These are phyloP conservation scores for Pichiaceae sp. DNA, from an alignment of 1,139 yeast genomes.

Conservation along the genomic window DNA sequence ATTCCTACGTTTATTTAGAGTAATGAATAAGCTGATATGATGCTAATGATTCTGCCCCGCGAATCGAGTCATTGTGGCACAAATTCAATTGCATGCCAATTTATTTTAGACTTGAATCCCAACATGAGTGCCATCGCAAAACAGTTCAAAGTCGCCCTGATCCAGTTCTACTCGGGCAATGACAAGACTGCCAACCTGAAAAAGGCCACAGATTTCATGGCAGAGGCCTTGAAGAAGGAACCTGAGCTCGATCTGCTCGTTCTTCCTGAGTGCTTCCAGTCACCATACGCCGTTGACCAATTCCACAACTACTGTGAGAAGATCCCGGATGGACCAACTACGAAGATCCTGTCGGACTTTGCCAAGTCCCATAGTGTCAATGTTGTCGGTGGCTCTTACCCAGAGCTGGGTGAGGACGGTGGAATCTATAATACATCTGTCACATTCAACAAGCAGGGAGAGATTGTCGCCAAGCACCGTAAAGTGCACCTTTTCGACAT, in stretches of 20 bases:
- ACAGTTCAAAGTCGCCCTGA: constrained; percentile 51
- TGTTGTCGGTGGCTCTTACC: constrained; percentile 86
- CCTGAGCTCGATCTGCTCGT: constrained; percentile 51
- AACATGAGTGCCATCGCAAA: constrained; percentile 10
- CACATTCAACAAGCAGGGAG: constrained; percentile 64
- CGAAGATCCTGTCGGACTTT: constrained; percentile 47
- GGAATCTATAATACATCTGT: constrained; percentile 76
- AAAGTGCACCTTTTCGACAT: constrained; percentile 88
- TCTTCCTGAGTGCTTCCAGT: constrained; percentile 88
- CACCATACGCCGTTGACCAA: constrained; percentile 85
- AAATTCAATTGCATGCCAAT: not conserved
- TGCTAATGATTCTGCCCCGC: not conserved
- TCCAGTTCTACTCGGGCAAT: constrained; percentile 69
- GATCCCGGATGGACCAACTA: constrained; percentile 65
- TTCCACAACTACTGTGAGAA: constrained; percentile 79
- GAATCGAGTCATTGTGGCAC: not conserved
- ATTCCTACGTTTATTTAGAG: constrained; percentile 38
- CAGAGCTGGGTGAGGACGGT: constrained; percentile 54
- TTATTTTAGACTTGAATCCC: not conserved
- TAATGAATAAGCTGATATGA: too few relatives aligned
- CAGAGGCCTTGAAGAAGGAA: constrained; percentile 40
- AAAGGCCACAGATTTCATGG: constrained; percentile 42
- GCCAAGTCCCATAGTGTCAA: constrained; percentile 56
- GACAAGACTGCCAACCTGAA: constrained; percentile 52
- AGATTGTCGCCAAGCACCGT: constrained; percentile 75